phyloP scores from a whole-genome alignment of 2,329 filamentous ascomycete genomes.

The Beauveria medogensis region DNA sequence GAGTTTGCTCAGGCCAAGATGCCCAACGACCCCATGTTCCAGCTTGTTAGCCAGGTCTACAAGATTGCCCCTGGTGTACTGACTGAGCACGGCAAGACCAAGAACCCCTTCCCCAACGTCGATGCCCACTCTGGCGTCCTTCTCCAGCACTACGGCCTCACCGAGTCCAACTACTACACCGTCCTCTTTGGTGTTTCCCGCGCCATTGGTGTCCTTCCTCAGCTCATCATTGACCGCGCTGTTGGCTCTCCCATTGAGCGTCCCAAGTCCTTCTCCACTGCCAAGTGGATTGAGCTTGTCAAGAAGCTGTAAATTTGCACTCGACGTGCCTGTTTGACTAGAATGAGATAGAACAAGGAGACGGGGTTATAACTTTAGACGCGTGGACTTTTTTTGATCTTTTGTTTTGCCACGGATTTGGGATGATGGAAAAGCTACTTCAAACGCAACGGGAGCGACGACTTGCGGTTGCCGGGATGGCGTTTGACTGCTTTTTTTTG shows the following conservation, averaged over 20 bases:
- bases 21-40: conserved; percentile 98
- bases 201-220: conserved; percentile 95
- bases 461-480: conserved; percentile 6
- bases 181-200: conserved; percentile 98
- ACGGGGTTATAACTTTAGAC: conserved; percentile 7
- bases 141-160: conserved; percentile 98
- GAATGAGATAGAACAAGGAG: conserved; percentile 1
- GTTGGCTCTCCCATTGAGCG: conserved; percentile 95
- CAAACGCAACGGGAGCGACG: conserved; percentile 4
- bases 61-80: conserved; percentile 98
- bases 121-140: conserved; percentile 98
- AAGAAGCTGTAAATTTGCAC: conserved; percentile 70
- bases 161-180: conserved; percentile 99
- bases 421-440: conserved; percentile 6
- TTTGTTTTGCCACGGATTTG: conserved; percentile 10
- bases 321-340: neutral
- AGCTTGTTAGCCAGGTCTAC: conserved; percentile 99
- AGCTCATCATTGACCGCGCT: conserved; percentile 99
- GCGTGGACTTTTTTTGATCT: conserved; percentile 1
- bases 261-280: conserved; percentile 97
- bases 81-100: conserved; percentile 99
- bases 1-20: conserved; percentile 87
- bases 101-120: conserved; percentile 99
- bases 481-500: conserved; percentile 9
- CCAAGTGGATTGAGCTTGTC: conserved; percentile 89